phyloP scores from a whole-genome alignment of 768 basidiomycete species.

The Phlebiopsis flavidoalba region DNA sequence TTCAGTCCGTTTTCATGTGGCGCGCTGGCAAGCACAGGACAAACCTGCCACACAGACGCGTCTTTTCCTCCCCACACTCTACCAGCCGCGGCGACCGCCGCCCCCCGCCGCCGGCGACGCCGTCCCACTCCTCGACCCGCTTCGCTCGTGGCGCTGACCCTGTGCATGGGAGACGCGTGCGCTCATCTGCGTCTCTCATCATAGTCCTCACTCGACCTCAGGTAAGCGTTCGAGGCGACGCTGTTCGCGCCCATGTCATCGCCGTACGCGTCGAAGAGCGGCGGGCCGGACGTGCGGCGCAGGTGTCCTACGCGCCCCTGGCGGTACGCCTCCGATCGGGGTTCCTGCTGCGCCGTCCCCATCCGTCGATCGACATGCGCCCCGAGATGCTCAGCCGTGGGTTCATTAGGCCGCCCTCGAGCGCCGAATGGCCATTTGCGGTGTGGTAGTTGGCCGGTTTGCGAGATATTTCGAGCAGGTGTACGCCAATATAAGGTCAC shows the following conservation, averaged over 20 bases:
- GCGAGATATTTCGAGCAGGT: slow-evolving; percentile 82
- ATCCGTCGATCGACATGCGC: slow-evolving; percentile 75
- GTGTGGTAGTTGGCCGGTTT: slow-evolving; percentile 41
- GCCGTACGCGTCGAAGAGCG: slow-evolving; percentile 76
- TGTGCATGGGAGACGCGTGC: slow-evolving; percentile 39
- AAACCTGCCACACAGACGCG: background rate
- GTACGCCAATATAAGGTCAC: slow-evolving; percentile 97
- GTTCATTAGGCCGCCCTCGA: slow-evolving; percentile 67
- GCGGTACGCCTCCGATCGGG: slow-evolving; percentile 25
- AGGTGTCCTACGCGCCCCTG: slow-evolving; percentile 45
- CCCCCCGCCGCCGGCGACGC: slow-evolving; percentile 45
- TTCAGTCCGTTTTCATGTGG: background rate
- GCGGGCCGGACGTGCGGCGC: slow-evolving; percentile 61
- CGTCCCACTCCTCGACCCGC: slow-evolving; percentile 49
- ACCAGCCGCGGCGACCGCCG: slow-evolving; percentile 23
- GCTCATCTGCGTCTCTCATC: slow-evolving; percentile 43
- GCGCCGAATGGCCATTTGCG: slow-evolving; percentile 38
- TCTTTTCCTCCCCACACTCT: background rate
- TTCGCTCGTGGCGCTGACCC: slow-evolving; percentile 13
- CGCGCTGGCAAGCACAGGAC: background rate
- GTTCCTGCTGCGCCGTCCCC: slow-evolving; percentile 42
- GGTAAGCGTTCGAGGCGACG: slow-evolving; percentile 55
- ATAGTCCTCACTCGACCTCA: slow-evolving; percentile 58
- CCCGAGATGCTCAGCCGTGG: slow-evolving; percentile 80
- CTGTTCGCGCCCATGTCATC: slow-evolving; percentile 35